A percentile compares a stretch with the other conserved stretches of the same genome.
Conservation (phyloP, 139 green algal species). For the Haematococcus sp. region DNA sequence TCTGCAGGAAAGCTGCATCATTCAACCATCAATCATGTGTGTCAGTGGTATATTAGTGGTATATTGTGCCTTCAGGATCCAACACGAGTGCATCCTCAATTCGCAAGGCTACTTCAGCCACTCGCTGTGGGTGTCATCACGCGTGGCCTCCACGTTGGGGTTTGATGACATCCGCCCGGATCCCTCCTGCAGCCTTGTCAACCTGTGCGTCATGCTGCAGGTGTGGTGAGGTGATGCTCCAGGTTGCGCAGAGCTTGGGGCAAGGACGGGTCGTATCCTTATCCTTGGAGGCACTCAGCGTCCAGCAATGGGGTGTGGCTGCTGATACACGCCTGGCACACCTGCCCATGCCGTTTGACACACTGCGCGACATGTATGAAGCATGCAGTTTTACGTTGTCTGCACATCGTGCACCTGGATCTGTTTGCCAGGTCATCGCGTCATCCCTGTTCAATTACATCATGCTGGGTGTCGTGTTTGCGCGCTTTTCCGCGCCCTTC, state of each 20-base stretch:
- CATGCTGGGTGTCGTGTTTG: constrained; percentile 64
- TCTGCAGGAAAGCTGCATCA: no score
- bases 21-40: no score
- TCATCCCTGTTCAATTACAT: constrained; percentile 54
- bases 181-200: constrained; percentile 36
- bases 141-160: constrained; percentile 53
- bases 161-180: constrained; percentile 48
- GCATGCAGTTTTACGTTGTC: no score
- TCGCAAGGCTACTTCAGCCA: constrained; percentile 32
- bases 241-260: no score
- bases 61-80: neutral
- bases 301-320: no score
- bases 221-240: constrained; percentile 20
- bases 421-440: constrained; percentile 56
- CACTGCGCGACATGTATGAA: no score
- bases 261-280: no score
- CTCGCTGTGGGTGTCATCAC: constrained; percentile 51
- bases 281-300: no score
- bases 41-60: no score
- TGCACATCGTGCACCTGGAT: no score
- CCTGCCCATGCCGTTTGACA: no score
- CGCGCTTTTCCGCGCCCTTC: constrained; percentile 59
- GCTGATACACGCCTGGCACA: no score
- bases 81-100: constrained; percentile 2
- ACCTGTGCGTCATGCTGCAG: constrained; percentile 60